Conservation (phyloP, 2,329 filamentous ascomycete genomes). For the Camillea tinctor region DNA sequence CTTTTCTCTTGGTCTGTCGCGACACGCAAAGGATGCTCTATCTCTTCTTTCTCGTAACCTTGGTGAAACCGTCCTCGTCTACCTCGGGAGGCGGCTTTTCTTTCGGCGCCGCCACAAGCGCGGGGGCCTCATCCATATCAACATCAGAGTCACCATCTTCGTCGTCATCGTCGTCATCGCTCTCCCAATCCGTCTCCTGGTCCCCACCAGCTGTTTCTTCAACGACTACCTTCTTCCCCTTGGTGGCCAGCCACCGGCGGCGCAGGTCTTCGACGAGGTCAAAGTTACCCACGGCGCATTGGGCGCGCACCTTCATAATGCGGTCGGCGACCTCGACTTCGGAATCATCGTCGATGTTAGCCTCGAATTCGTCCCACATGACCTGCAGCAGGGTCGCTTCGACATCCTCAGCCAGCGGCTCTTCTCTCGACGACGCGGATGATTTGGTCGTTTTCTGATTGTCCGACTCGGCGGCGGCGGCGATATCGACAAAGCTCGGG, state of each 20-base stretch:
- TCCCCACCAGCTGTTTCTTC: constrained; percentile 28
- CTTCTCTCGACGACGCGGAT: constrained; percentile 30
- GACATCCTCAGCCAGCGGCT: constrained; percentile 73
- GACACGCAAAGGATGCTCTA: neutral
- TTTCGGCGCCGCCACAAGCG: constrained; percentile 54
- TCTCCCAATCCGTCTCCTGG: constrained; percentile 52
- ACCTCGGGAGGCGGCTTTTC: constrained; percentile 69
- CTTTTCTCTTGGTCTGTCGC: neutral
- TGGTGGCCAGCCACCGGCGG: constrained; percentile 59
- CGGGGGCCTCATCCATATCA: constrained; percentile 69
- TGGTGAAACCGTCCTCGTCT: constrained; percentile 80
- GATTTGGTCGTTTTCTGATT: constrained; percentile 3
- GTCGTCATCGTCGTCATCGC: constrained; percentile 56
- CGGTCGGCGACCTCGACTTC: constrained; percentile 69
- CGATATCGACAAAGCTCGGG: constrained; percentile 56
- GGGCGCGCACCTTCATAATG: constrained; percentile 66
- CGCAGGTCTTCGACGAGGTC: constrained; percentile 64
- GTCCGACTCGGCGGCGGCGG: constrained; percentile 27
- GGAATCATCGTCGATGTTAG: constrained; percentile 87
- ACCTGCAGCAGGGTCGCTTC: constrained; percentile 84
- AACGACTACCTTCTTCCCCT: constrained; percentile 55
- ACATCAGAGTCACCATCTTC: constrained; percentile 56
- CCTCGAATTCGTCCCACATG: constrained; percentile 94
- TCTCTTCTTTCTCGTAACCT: constrained; percentile 67
- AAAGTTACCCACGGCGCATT: constrained; percentile 65